Conservation (phyloP, 2,329 filamentous ascomycete species). For the Arthroderma sp. region DNA sequence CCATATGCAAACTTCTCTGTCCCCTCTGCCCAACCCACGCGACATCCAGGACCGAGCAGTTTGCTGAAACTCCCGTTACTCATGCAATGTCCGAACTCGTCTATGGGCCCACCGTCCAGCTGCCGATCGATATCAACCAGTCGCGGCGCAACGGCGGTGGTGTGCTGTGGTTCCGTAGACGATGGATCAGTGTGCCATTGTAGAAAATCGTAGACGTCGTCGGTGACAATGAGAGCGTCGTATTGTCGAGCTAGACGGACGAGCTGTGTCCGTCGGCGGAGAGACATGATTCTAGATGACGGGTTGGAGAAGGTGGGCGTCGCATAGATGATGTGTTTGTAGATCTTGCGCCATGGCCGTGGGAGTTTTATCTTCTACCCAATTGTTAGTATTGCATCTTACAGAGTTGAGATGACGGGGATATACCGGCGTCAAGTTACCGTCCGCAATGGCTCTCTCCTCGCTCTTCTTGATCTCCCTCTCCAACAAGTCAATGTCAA, state of each 20-base stretch:
- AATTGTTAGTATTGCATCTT: neutral
- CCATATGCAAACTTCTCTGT: constrained; percentile 49
- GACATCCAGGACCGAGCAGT: constrained; percentile 64
- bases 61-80: constrained; percentile 91
- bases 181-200: constrained; percentile 52
- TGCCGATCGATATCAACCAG: constrained; percentile 66
- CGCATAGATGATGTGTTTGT: constrained; percentile 76
- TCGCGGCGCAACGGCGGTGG: constrained; percentile 45
- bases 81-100: constrained; percentile 64
- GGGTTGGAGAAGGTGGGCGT: constrained; percentile 87
- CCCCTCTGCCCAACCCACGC: constrained; percentile 81
- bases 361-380: constrained; percentile 39
- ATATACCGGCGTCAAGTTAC: constrained; percentile 35
- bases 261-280: constrained; percentile 53
- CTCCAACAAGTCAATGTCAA: constrained; percentile 54
- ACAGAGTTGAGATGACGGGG: neutral
- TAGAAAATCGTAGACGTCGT: constrained; percentile 91
- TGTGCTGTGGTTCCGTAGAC: constrained; percentile 6
- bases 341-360: constrained; percentile 58
- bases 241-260: constrained; percentile 65
- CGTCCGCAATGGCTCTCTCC: constrained; percentile 27
- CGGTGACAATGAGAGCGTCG: constrained; percentile 71
- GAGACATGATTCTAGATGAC: constrained; percentile 67
- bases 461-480: constrained; percentile 41
- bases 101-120: constrained; percentile 47